Evolutionary conservation across 495 filamentous ascomycete genomes (phyloP), one percentile per base, ranked within the genome.

Genomic region (Antarctomyces pellizariae): DNA sequence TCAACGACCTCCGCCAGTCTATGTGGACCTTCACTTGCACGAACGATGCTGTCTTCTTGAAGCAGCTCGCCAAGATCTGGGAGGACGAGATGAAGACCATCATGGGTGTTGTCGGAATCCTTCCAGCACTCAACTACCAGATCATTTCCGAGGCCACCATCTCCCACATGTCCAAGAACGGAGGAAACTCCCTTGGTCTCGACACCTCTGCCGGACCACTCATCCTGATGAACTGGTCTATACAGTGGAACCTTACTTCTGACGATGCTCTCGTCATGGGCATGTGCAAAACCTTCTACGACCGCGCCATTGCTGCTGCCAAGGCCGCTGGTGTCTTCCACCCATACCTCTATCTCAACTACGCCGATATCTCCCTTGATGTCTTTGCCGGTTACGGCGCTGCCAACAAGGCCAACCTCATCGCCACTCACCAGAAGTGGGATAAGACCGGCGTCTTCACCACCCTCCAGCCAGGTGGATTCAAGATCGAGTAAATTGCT

Each of bases 111-210:
- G 21, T 42, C 4, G 49, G 41, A 2, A 28, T 49, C 2, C 22
- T 52, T 9, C 52, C 57, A 0, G 44, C 49, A 0, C 29, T 60
- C 3, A 36, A 52, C 22, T 46, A 53, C 24, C 57, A 65, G 33
- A 47, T 43, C 11, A 47, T 64, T 17, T 53, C 52, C 5, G 34
- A 39, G 9, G 37, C 44, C 4, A 48, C 48, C 11, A 46, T 55
- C 9, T 30, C 42, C 4, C 43, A 53, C 3, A 57, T 58, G 43
- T 24, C 31, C 7, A 51, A 52, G 24, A 43, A 44, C 28, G 61
- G 59, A 3, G 61, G 57, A 3, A 64, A 64, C 34, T 45, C 55
- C 7, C 41, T 66, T 0, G 59, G 59, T 2, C 37, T 66, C 3
- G 38, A 41, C 3, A 33, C 39, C 0, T 41, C 41, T 1, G 34